Percentiles rank a stretch among this genome's conserved stretches.
Evolutionary conservation across 441 rosid species (phyloP).

Genomic region (Gossypium davidsonii): DNA sequence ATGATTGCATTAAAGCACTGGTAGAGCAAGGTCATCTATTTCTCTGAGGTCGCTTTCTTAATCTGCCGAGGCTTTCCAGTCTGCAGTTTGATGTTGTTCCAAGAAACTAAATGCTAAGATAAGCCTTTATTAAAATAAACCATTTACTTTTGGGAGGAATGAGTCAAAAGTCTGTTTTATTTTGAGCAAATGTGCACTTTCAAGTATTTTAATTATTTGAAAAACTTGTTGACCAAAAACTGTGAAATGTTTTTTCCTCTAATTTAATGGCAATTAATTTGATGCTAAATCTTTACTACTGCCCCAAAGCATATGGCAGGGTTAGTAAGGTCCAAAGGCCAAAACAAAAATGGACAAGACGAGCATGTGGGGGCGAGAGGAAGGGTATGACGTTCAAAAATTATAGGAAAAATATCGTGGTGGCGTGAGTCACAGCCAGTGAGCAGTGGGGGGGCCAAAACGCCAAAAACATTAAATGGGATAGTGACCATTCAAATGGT

Average conservation of each 20-base stretch:
- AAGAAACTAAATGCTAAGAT: not conserved
- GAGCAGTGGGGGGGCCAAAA: not conserved
- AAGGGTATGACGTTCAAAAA: too few relatives aligned
- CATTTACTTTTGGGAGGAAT: too few relatives aligned
- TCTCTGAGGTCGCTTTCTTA: not conserved
- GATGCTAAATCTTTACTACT: too few relatives aligned
- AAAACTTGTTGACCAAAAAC: not conserved
- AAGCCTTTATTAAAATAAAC: too few relatives aligned
- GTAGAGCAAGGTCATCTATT: constrained; percentile 52
- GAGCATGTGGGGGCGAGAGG: too few relatives aligned
- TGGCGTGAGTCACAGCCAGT: not conserved
- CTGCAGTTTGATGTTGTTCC: not conserved
- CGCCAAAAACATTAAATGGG: not conserved
- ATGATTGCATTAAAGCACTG: constrained; percentile 60
- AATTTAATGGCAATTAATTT: not conserved
- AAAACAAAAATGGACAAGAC: too few relatives aligned
- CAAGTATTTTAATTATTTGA: too few relatives aligned
- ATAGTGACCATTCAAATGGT: not conserved
- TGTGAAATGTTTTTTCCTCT: not conserved
- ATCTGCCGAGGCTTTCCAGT: not conserved
- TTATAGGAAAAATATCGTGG: too few relatives aligned
- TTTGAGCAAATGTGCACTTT: too few relatives aligned
- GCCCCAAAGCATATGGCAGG: too few relatives aligned
- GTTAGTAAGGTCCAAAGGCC: too few relatives aligned
- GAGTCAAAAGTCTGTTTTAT: too few relatives aligned